phyloP scores from a whole-genome alignment of 352 stramenopile species.

The Phytophthora agathidicida region DNA sequence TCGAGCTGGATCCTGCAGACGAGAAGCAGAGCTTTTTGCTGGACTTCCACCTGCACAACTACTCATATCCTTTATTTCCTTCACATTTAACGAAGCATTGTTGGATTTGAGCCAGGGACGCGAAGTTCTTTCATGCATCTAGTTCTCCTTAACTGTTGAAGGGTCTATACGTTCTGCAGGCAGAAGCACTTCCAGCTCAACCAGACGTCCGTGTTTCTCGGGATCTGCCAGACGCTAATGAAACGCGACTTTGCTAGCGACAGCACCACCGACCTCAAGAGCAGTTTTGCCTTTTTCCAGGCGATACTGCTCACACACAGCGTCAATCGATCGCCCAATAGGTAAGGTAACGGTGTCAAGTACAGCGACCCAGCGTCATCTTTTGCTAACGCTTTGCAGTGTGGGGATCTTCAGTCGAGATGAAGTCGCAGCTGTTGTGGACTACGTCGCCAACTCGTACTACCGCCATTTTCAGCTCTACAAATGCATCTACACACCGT shows the following conservation, averaged over 20 bases:
- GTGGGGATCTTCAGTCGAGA: constrained; percentile 60
- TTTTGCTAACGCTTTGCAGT: constrained; percentile 22
- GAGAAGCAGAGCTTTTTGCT: constrained; percentile 54
- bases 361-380: background rate
- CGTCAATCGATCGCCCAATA: constrained; percentile 72
- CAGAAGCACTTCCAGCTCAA: constrained; percentile 57
- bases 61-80: constrained; percentile 61
- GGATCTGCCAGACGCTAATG: constrained; percentile 74
- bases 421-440: constrained; percentile 63
- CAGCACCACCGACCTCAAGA: constrained; percentile 54
- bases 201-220: constrained; percentile 73
- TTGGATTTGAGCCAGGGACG: background rate
- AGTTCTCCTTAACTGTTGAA: constrained; percentile 24
- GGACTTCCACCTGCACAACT: constrained; percentile 66
- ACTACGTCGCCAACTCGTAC: constrained; percentile 82
- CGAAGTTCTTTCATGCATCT: too few species aligned
- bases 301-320: constrained; percentile 64
- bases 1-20: constrained; percentile 47
- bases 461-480: constrained; percentile 84
- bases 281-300: constrained; percentile 71
- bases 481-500: constrained; percentile 81
- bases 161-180: constrained; percentile 61
- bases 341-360: constrained; percentile 37
- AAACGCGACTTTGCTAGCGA: constrained; percentile 49
- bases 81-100: background rate